phyloP scores from a whole-genome alignment of 2,329 filamentous ascomycete species.

The Periconia digitata region DNA sequence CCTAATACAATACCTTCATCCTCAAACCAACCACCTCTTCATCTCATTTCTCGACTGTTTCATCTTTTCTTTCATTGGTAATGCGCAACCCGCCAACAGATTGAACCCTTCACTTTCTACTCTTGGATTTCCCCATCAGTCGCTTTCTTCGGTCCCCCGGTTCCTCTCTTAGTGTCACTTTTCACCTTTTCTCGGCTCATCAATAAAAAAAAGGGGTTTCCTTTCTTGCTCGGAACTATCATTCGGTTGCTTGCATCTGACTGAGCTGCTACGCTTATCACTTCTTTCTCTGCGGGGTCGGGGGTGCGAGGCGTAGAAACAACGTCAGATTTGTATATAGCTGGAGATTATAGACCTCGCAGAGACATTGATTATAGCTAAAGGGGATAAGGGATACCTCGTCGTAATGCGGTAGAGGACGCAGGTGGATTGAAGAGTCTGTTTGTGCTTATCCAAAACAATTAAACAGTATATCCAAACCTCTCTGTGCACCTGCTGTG shows the following conservation, averaged over 20 bases:
- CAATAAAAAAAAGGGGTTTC: constrained; percentile 8
- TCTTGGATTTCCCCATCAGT: constrained; percentile 1
- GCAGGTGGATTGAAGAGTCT: constrained; percentile 23
- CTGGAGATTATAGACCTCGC: constrained; percentile 6
- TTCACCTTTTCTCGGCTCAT: constrained; percentile 5
- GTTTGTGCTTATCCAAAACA: constrained; percentile 22
- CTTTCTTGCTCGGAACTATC: constrained; percentile 13
- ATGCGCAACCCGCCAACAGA: constrained; percentile 18
- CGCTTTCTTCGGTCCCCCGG: constrained; percentile 4
- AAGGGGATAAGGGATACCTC: constrained; percentile 22
- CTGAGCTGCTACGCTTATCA: constrained; percentile 27
- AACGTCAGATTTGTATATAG: constrained; percentile 15
- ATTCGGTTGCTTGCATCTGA: constrained; percentile 12
- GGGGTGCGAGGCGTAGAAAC: constrained; percentile 16
- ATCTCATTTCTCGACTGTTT: constrained; percentile 20
- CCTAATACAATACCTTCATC: constrained; percentile 23
- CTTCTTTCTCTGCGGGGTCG: constrained; percentile 32
- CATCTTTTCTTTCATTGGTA: constrained; percentile 16
- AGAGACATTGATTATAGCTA: constrained; percentile 19
- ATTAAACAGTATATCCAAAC: constrained; percentile 28
- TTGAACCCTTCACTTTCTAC: constrained; percentile 12
- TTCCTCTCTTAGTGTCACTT: constrained; percentile 13
- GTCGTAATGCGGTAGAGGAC: constrained; percentile 29
- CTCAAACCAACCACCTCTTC: constrained; percentile 13
- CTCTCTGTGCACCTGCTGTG: neutral